Evolutionary conservation across 208 protist genomes (phyloP), one percentile per base, ranked within the genome.

Genomic region (Trypanosoma boissoni): DNA sequence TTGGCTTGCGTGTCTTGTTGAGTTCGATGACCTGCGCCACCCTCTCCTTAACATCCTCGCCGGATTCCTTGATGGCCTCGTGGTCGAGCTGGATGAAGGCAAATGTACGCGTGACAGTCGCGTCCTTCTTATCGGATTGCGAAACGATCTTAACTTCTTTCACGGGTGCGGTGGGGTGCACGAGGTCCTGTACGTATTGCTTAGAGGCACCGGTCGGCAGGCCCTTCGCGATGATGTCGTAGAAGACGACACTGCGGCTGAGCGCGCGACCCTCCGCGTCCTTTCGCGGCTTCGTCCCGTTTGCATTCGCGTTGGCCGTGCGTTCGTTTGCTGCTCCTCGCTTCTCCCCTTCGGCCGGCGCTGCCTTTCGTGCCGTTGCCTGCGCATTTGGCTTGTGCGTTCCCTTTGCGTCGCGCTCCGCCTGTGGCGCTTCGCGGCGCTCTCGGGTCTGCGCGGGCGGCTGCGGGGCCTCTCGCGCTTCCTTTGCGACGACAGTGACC

Each of bases 191-290:
- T 46, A 91, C 80, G 3, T 66, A 56, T 55, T 76, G 67, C 64
- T 91, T 78, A n/a, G 75, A 86, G 9, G 70, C 62, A n/a, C 49
- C 46, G 4, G 62, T 31, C 1, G 77, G 48, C 6, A 91, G 76
- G 21, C 80, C 80, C 74, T 91, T 91, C 26, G 88, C 51, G 41
- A 91, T 84, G 27, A 91, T 74, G 62, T 91, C 80, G 57, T 86
- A 91, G 67, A 78, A 91, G 16, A 91, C 65, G 7, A 86, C 58
- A 75, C 44, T 46, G 20, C 50, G 28, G 57, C 55, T 63, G 24
- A 59, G 59, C 49, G 51, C 23, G 45, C 64, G 64, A 8, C 56
- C 64, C 20, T 64, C 64, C 39, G 41, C 57, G 42, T 63, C 57
- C 31, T 54, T 63, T n/a, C 58, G 42, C 37, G 54, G 58, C 24